phyloP scores from a whole-genome alignment of 2,329 filamentous ascomycete genomes.

The Capronia americana region DNA sequence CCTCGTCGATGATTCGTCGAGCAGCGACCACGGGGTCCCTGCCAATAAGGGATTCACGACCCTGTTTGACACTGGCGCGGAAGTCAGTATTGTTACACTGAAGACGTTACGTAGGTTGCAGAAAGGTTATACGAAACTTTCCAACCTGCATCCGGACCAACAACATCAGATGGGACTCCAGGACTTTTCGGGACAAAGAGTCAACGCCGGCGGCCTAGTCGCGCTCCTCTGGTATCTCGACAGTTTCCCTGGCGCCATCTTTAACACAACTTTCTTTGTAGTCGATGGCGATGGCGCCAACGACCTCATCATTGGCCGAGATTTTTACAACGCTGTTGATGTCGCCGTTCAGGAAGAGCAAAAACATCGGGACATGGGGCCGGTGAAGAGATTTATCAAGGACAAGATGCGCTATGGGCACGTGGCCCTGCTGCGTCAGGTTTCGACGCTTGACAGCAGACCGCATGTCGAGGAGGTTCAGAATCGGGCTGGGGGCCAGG shows the following conservation, averaged over 20 bases:
- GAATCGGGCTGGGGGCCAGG: background rate
- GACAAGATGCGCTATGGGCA: background rate
- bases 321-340: background rate
- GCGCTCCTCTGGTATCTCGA: conserved; percentile 6
- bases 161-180: background rate
- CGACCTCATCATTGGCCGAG: conserved; percentile 2
- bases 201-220: background rate
- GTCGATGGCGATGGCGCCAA: background rate
- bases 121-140: conserved; percentile 1
- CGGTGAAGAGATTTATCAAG: background rate
- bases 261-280: conserved; percentile 4
- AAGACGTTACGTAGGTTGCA: background rate
- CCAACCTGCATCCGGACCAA: background rate
- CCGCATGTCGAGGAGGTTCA: background rate
- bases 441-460: background rate
- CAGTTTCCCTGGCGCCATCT: background rate
- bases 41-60: background rate
- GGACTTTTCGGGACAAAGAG: background rate
- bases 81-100: background rate
- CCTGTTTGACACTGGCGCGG: conserved; percentile 2
- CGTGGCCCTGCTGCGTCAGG: background rate
- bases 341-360: background rate
- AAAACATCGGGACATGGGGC: background rate
- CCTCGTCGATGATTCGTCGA: background rate
- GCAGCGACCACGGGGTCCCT: background rate